Evolutionary conservation across 805 yeast species (phyloP), one percentile per base, ranked within the genome.

Genomic region (Tetrapisispora arboricola): DNA sequence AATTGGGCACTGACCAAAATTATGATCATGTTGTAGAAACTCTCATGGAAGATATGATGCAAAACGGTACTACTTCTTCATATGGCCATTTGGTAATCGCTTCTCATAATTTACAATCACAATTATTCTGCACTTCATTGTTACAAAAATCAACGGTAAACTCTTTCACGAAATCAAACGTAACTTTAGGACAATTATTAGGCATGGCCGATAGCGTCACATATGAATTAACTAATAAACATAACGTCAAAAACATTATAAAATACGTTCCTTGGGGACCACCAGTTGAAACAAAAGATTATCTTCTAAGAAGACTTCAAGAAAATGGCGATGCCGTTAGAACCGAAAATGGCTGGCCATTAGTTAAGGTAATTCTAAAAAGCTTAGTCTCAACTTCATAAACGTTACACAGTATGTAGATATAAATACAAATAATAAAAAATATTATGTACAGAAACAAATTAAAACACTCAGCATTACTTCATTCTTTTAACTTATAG

Each of bases 231-330:
- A 75, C 84, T 42, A 64, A 70, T 31, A 69, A 77, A 36, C 75
- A 82, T 49, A 70, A 75, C 34, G 83, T 75, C 34, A 76, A 72
- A 46, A 85, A 85, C 55, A 80, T 88, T 40, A 80, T 90, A 65
- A 90, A 90, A 66, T 88, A 90, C 59, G 96, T 88, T 47, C 94
- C 96, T 15, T 88, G 96, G 96, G 96, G 96, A 9, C 96, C 96
- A 26, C 94, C 95, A 42, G 65, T 76, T 50, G 96, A 90, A 65
- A 87, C 96, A 44, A 86, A 84, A 66, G 95, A 85, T 51, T 88
- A 88, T 58, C 66, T 88, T 46, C 68, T 80, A 47, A 79, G 97
- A 69, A 76, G 97, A 66, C 69, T 88, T 47, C 96, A 88, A 66
- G 97, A 88, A 66, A 88, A 88, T 58, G 96, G 96, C 19, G 96